Evolutionary conservation across 1,139 yeast genomes (phyloP), one percentile per base, ranked within the genome.

Genomic region (Sugiyamaella xylanicola): DNA sequence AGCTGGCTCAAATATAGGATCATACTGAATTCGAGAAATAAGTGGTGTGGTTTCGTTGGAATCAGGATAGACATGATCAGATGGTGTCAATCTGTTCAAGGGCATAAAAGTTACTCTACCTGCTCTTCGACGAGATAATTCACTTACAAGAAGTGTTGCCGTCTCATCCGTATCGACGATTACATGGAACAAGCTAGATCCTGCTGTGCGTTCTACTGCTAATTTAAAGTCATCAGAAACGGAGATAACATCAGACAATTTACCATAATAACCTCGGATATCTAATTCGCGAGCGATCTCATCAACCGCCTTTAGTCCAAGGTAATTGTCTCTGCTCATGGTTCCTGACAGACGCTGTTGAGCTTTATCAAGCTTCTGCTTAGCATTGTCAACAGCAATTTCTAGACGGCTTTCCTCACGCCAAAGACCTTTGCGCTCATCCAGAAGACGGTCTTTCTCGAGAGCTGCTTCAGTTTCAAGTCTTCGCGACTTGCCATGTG

Each of bases 91-190:
- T 62, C 96, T 77, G 67, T 90, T 90, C 62, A 93, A 75, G 0
- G 99, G 98, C 74, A 93, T 84, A 65, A 93, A 91, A 0, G 98
- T 90, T 0, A 88, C 92, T 65, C 97, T 79, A 1, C 98, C 98
- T 3, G 84, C 78, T 60, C 82, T 84, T 56, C 81, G 82, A 54
- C 87, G 77, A n/a, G 78, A 77, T 57, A 93, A 74, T 66, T 89
- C 95, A 48, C 86, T 85, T 86, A 93, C 86, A 2, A 93, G 71
- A 13, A 80, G 68, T 3, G 90, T 78, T 0, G 98, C 98, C 0
- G 97, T 89, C 48, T 81, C 84, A 63, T 92, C 97, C 47, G 80
- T 84, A 66, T 91, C 97, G 15, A 93, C 98, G 15, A 93, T 95
- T 40, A 92, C 83, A 69, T 93, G 91, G 67, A 91, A 92, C 50